Evolutionary conservation across 2,329 filamentous ascomycete species (phyloP).

Genomic region (Aulographum hederae): DNA sequence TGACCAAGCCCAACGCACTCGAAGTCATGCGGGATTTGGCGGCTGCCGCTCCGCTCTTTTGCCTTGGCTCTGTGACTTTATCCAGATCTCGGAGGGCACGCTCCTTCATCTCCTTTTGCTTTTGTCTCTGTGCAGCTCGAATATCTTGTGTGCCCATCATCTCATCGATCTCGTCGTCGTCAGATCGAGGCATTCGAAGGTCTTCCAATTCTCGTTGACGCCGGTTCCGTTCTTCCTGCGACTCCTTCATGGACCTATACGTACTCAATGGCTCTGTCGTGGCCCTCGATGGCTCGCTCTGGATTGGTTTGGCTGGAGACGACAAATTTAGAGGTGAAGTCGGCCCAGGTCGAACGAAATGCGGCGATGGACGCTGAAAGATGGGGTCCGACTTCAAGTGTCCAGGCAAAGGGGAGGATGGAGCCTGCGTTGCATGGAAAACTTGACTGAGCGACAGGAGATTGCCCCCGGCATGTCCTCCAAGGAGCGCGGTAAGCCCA

Average conservation of each 20-base stretch:
- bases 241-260: constrained; percentile 4
- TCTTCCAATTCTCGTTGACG: constrained; percentile 1
- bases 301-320: neutral
- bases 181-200: neutral
- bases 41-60: neutral
- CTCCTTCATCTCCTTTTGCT: constrained; percentile 1
- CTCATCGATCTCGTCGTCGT: constrained; percentile 3
- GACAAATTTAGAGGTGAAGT: constrained; percentile 1
- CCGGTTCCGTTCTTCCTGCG: constrained; percentile 2
- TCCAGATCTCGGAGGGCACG: neutral
- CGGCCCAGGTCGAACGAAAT: neutral
- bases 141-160: no score
- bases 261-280: constrained; percentile 2
- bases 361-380: constrained; percentile 4
- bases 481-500: constrained; percentile 1
- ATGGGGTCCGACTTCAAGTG: constrained; percentile 2
- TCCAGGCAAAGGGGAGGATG: constrained; percentile 3
- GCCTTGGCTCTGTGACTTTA: neutral
- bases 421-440: constrained; percentile 4
- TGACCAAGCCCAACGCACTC: neutral
- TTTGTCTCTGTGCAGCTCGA: constrained; percentile 1
- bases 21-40: neutral
- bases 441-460: constrained; percentile 1
- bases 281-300: neutral
- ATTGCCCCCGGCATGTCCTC: neutral